Evolutionary conservation across 805 yeast species (phyloP).

Genomic region (Kurtzmaniella cleridarum): DNA sequence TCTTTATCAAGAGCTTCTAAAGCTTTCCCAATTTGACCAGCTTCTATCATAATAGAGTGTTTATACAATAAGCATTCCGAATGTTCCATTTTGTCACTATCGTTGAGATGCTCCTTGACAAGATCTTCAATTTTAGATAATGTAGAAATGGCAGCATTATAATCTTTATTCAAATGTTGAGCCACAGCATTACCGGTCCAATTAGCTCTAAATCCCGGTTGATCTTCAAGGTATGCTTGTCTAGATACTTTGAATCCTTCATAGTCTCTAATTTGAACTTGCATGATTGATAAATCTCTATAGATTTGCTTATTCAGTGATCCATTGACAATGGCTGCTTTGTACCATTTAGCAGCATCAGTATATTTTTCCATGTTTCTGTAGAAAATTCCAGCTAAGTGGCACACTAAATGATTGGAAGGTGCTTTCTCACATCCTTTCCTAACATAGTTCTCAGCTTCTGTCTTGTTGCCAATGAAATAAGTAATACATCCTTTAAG

Average conservation of each 20-base stretch:
- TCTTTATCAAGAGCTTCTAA: conserved; percentile 52
- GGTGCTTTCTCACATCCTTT: conserved; percentile 59
- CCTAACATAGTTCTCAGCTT: conserved; percentile 56
- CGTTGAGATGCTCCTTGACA: conserved; percentile 62
- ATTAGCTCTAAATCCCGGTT: conserved; percentile 79
- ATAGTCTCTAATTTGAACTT: conserved; percentile 75
- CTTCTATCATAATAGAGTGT: conserved; percentile 55
- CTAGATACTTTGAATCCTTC: conserved; percentile 59
- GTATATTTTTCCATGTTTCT: conserved; percentile 62
- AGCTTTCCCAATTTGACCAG: conserved; percentile 62
- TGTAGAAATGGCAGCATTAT: conserved; percentile 63
- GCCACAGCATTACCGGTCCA: conserved; percentile 90
- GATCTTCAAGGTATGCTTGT: conserved; percentile 60
- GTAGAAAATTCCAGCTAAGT: conserved; percentile 80
- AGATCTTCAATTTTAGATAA: conserved; percentile 71
- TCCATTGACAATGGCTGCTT: conserved; percentile 69
- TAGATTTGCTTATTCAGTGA: conserved; percentile 72
- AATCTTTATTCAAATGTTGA: conserved; percentile 67
- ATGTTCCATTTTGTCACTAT: conserved; percentile 66
- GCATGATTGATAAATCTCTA: conserved; percentile 76
- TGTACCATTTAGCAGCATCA: conserved; percentile 76
- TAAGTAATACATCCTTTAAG: conserved; percentile 72
- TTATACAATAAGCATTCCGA: conserved; percentile 77
- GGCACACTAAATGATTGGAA: conserved; percentile 68
- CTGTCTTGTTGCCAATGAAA: conserved; percentile 53